A percentile compares a stretch with the other conserved stretches of the same genome.
Conservation (phyloP, 1,284 basidiomycete species). For the Sanguinoderma infundibulare region DNA sequence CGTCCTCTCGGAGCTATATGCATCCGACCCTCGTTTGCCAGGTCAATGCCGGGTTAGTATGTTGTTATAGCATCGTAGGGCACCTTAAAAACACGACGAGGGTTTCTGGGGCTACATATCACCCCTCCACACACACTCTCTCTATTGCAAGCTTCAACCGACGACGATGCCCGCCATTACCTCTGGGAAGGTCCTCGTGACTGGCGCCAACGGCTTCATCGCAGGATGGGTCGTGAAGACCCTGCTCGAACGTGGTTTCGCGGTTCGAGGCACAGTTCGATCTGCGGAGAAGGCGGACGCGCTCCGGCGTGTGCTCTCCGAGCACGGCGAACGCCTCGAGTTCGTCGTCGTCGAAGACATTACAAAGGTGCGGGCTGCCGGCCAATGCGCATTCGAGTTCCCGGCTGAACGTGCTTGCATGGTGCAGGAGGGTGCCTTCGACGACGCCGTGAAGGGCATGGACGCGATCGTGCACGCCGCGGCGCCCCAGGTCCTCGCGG, state of each 20-base stretch:
- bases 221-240: constrained; percentile 42
- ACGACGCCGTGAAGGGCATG: constrained; percentile 45
- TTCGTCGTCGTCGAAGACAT: constrained; percentile 59
- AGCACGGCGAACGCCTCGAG: constrained; percentile 48
- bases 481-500: constrained; percentile 37
- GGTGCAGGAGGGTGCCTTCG: constrained; percentile 40
- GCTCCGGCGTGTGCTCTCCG: constrained; percentile 43
- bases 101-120: too few relatives aligned
- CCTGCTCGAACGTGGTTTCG: constrained; percentile 46
- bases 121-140: neutral
- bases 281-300: constrained; percentile 42
- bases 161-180: constrained; percentile 27
- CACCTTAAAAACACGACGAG: too few relatives aligned
- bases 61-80: too few relatives aligned
- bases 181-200: constrained; percentile 14
- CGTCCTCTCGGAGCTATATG: too few relatives aligned
- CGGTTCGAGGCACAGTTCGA: constrained; percentile 61
- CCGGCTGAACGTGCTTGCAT: neutral
- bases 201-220: constrained; percentile 31
- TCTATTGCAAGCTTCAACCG: too few relatives aligned
- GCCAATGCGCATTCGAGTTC: neutral
- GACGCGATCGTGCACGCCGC: constrained; percentile 48
- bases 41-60: too few relatives aligned
- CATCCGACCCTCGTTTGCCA: too few relatives aligned
- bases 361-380: constrained; percentile 41